Conservation (phyloP, 768 basidiomycete genomes). For the Agaricus subrufescens region DNA sequence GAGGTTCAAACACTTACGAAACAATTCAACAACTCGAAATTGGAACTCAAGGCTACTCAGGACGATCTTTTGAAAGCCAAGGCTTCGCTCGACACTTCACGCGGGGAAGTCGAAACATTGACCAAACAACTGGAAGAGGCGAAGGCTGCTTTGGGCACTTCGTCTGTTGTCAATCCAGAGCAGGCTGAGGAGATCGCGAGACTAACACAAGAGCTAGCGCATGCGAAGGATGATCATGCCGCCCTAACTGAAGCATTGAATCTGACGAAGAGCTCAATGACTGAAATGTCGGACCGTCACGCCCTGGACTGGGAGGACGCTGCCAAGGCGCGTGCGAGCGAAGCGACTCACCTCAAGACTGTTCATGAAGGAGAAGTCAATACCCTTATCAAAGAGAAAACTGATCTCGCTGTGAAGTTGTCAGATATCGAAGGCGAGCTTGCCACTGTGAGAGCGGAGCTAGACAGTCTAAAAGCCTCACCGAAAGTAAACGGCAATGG, state of each 20-base stretch:
- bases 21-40: constrained; percentile 50
- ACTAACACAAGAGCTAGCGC: constrained; percentile 53
- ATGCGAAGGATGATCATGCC: constrained; percentile 64
- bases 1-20: constrained; percentile 58
- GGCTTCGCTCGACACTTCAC: constrained; percentile 44
- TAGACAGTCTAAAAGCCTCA: constrained; percentile 45
- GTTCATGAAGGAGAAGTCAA: constrained; percentile 59
- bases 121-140: constrained; percentile 64
- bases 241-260: constrained; percentile 62
- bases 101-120: constrained; percentile 50
- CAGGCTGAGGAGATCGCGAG: constrained; percentile 52
- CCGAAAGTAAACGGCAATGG: constrained; percentile 55
- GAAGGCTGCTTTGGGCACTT: constrained; percentile 37
- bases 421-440: constrained; percentile 80
- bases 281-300: constrained; percentile 68
- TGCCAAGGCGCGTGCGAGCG: constrained; percentile 64
- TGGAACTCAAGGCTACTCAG: constrained; percentile 81
- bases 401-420: constrained; percentile 53
- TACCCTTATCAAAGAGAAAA: constrained; percentile 53
- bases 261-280: constrained; percentile 66
- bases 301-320: constrained; percentile 70
- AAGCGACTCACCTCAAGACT: constrained; percentile 57
- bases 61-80: constrained; percentile 82
- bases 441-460: constrained; percentile 53
- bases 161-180: constrained; percentile 35